Evolutionary conservation across 805 yeast species (phyloP).

Genomic region (Brettanomyces nanus): DNA sequence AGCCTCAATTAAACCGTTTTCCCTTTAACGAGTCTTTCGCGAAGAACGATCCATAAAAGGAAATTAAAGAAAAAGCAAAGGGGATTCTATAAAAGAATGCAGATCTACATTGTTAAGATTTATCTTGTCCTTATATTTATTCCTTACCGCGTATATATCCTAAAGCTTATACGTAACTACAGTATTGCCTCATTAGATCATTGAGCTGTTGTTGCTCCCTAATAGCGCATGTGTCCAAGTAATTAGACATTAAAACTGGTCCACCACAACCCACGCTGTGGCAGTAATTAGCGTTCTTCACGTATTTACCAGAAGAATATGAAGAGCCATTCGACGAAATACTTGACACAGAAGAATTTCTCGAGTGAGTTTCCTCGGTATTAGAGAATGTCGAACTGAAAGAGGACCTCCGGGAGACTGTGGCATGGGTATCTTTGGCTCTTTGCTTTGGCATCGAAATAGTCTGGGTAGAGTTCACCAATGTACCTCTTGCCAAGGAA

Average conservation of each 20-base stretch:
- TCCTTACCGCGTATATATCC: too few relatives aligned
- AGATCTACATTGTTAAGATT: too few relatives aligned
- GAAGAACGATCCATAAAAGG: too few relatives aligned
- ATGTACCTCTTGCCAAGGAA: slow-evolving; percentile 21
- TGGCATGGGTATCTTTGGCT: background rate
- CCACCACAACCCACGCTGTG: slow-evolving; percentile 2
- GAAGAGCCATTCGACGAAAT: slow-evolving; percentile 5
- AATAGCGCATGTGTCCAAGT: slow-evolving; percentile 26
- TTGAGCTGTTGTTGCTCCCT: slow-evolving; percentile 27
- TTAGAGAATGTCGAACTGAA: background rate
- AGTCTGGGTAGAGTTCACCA: slow-evolving; percentile 23
- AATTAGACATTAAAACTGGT: slow-evolving; percentile 5
- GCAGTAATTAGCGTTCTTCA: slow-evolving; percentile 5
- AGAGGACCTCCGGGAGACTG: background rate
- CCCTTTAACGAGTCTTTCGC: too few relatives aligned
- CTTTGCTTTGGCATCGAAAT: slow-evolving; percentile 11
- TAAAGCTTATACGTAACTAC: too few relatives aligned
- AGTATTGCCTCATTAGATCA: slow-evolving; percentile 27
- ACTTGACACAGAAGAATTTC: slow-evolving; percentile 26
- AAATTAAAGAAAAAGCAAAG: too few relatives aligned
- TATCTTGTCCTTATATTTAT: too few relatives aligned
- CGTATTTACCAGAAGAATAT: background rate
- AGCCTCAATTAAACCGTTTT: too few relatives aligned
- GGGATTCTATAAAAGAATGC: too few relatives aligned
- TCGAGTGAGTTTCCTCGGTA: slow-evolving; percentile 15